These are phyloP conservation scores for Spizellomyces sp. DNA, from an alignment of 192 early-diverging fungal species.

Conservation along the genomic window DNA sequence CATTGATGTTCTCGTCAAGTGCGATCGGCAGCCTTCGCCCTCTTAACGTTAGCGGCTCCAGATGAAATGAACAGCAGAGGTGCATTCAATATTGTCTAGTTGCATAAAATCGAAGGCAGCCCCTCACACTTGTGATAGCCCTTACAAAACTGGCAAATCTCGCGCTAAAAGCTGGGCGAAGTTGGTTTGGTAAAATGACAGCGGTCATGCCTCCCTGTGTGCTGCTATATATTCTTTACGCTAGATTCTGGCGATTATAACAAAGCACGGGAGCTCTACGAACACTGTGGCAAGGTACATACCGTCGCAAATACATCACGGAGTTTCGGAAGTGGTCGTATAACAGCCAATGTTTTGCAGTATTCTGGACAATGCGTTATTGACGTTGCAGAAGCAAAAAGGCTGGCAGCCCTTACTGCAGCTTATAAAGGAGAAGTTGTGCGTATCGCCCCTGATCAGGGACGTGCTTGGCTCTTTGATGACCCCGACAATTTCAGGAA, in stretches of 20 bases:
- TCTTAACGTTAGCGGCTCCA: conserved; percentile 19
- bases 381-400: neutral
- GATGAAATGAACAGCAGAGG: conserved; percentile 9
- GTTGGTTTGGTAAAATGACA: conserved; percentile 14
- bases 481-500: neutral
- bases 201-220: too few relatives aligned
- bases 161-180: conserved; percentile 17
- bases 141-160: conserved; percentile 1
- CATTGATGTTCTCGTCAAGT: neutral
- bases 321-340: too few relatives aligned
- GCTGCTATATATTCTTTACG: too few relatives aligned
- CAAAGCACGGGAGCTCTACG: conserved; percentile 5
- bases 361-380: too few relatives aligned
- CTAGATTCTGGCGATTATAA: neutral
- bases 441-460: neutral
- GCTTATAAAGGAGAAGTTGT: conserved; percentile 24
- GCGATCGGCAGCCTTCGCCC: conserved; percentile 10
- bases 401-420: neutral
- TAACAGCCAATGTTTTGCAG: too few relatives aligned
- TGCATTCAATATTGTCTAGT: neutral
- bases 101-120: too few relatives aligned
- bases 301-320: too few relatives aligned
- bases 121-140: neutral
- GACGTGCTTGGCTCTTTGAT: neutral
- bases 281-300: conserved; percentile 5